Percentiles rank a stretch among this genome's conserved stretches.
Conservation (phyloP, 2,329 filamentous ascomycete species). For the Aspergillus chevalieri region DNA sequence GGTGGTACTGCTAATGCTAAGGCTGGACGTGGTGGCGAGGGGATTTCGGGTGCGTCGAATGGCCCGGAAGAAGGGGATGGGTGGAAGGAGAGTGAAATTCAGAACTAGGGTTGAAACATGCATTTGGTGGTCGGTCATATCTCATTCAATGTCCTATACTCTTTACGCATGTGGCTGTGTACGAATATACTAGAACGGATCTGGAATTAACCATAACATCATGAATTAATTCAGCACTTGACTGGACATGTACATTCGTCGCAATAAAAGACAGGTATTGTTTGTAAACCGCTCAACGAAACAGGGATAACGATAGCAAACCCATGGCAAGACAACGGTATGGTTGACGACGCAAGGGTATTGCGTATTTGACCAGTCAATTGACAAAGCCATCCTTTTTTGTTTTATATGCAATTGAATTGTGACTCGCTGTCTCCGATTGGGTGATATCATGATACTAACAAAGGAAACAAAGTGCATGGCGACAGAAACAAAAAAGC, state of each 20-base stretch:
- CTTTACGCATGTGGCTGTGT: no score
- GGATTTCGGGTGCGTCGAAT: slow-evolving; percentile 38
- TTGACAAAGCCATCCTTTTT: not conserved
- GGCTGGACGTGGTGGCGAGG: slow-evolving; percentile 37
- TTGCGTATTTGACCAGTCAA: not conserved
- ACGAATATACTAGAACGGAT: no score
- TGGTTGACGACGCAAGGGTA: no score
- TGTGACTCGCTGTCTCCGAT: slow-evolving; percentile 9
- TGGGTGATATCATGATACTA: slow-evolving; percentile 12
- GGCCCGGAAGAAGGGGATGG: slow-evolving; percentile 44
- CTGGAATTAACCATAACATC: no score
- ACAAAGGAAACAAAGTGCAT: slow-evolving; percentile 7
- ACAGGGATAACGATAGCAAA: no score
- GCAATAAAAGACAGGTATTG: no score
- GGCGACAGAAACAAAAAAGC: slow-evolving; percentile 7
- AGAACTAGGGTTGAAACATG: slow-evolving; percentile 43
- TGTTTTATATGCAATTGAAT: slow-evolving; percentile 1
- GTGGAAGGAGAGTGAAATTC: slow-evolving; percentile 65
- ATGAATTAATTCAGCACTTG: no score
- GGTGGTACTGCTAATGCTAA: slow-evolving; percentile 21
- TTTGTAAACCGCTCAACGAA: no score
- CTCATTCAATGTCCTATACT: no score
- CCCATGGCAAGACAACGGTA: no score
- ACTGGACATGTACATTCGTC: no score
- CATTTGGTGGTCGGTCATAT: no score